These are phyloP conservation scores for Lipomyces mesembrius DNA, from an alignment of 805 yeast species.

Conservation along the genomic window DNA sequence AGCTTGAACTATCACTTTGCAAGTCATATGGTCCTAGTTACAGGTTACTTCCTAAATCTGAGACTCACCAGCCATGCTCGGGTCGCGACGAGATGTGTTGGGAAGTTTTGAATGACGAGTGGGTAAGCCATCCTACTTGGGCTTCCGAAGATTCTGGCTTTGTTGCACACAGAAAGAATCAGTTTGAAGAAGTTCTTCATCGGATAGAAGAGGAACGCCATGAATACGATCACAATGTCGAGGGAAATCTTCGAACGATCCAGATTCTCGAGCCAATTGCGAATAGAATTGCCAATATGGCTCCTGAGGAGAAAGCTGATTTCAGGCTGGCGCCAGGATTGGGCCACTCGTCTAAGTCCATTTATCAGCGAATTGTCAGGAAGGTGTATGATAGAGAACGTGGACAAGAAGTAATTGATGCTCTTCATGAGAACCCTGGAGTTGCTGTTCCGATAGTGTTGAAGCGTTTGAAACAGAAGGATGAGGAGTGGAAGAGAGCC, in stretches of 20 bases:
- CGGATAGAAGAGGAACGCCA: slow-evolving; percentile 97
- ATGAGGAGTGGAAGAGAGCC: slow-evolving; percentile 98
- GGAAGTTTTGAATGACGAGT: slow-evolving; percentile 97
- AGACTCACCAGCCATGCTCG: slow-evolving; percentile 94
- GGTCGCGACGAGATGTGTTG: slow-evolving; percentile 99
- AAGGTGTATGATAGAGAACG: slow-evolving; percentile 92
- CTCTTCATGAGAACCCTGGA: slow-evolving; percentile 92
- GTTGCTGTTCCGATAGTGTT: slow-evolving; percentile 92
- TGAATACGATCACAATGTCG: slow-evolving; percentile 95
- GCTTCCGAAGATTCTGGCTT: slow-evolving; percentile 99
- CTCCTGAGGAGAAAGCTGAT: slow-evolving; percentile 80
- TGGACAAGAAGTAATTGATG: slow-evolving; percentile 95
- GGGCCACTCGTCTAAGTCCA: slow-evolving; percentile 88
- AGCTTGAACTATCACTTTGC: slow-evolving; percentile 84
- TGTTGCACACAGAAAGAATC: slow-evolving; percentile 98
- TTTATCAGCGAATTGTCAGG: slow-evolving; percentile 89
- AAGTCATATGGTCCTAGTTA: slow-evolving; percentile 96
- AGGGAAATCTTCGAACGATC: slow-evolving; percentile 89
- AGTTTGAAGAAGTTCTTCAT: slow-evolving; percentile 93
- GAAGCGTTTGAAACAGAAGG: slow-evolving; percentile 92
- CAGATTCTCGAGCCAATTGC: slow-evolving; percentile 96
- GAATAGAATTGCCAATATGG: slow-evolving; percentile 89
- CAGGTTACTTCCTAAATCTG: slow-evolving; percentile 88
- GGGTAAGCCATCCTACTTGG: slow-evolving; percentile 99
- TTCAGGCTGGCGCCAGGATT: slow-evolving; percentile 91